Conservation (phyloP, 768 basidiomycete genomes). For the Trametes meyenii region DNA sequence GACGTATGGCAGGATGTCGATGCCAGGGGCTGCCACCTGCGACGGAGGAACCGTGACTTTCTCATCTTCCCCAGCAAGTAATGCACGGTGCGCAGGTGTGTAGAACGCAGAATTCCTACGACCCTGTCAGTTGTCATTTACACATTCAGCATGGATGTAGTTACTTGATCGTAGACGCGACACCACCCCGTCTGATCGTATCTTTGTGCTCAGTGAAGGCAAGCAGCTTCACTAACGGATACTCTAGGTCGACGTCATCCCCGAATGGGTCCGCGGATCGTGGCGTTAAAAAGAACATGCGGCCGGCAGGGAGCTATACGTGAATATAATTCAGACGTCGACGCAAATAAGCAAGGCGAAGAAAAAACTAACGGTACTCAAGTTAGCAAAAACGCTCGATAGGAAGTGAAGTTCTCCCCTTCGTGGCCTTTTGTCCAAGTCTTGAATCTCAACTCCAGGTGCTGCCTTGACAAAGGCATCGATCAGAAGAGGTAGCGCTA, state of each 20-base stretch:
- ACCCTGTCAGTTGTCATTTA: constrained; percentile 18
- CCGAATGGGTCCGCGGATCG: constrained; percentile 52
- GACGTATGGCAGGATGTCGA: constrained; percentile 83
- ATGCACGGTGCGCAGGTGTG: constrained; percentile 64
- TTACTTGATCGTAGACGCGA: constrained; percentile 86
- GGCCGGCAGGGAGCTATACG: constrained; percentile 68
- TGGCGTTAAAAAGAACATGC: constrained; percentile 80
- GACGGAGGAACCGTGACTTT: constrained; percentile 61
- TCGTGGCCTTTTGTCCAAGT: constrained; percentile 51
- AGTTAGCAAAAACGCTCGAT: constrained; percentile 91
- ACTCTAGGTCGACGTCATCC: constrained; percentile 57
- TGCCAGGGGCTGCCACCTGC: constrained; percentile 63
- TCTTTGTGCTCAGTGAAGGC: constrained; percentile 91
- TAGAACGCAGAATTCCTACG: constrained; percentile 81
- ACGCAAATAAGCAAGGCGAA: neutral
- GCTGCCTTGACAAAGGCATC: constrained; percentile 87
- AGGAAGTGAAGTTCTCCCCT: constrained; percentile 91
- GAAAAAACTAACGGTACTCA: constrained; percentile 64
- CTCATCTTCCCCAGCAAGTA: constrained; percentile 67
- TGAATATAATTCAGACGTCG: neutral
- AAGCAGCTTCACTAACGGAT: constrained; percentile 80
- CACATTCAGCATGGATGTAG: neutral
- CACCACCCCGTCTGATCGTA: constrained; percentile 83
- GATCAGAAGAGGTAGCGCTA: constrained; percentile 79
- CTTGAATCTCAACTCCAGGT: constrained; percentile 50